These are phyloP conservation scores for Diaporthe destruens DNA, from an alignment of 2,329 filamentous ascomycete genomes.

Conservation along the genomic window DNA sequence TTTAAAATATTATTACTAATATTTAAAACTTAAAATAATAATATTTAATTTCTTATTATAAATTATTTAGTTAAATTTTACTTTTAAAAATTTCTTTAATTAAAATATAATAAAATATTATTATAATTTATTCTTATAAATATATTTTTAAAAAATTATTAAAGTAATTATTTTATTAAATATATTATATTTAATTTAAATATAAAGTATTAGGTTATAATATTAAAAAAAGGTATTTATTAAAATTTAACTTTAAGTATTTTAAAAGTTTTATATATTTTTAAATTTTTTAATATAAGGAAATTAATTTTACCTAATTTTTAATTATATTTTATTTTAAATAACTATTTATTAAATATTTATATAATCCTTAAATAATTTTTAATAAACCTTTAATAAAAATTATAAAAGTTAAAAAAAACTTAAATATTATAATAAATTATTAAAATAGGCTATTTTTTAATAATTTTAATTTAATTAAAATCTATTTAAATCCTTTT, in stretches of 20 bases:
- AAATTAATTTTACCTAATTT: too few species aligned
- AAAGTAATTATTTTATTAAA: not conserved
- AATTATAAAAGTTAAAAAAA: not conserved
- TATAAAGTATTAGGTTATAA: not conserved
- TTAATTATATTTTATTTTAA: not conserved
- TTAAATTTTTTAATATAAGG: too few species aligned
- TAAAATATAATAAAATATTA: not conserved
- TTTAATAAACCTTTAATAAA: not conserved
- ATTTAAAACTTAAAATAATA: not conserved
- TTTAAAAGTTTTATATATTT: too few species aligned
- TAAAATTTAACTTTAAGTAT: too few species aligned
- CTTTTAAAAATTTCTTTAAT: not conserved
- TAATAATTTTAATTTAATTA: not conserved
- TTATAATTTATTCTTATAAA: not conserved
- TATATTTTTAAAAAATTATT: not conserved
- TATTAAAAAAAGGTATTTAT: too few species aligned
- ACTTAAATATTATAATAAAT: not conserved
- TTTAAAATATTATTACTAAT: not conserved
- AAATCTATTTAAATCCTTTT: not conserved
- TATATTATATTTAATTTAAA: not conserved
- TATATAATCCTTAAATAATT: not conserved
- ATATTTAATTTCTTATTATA: too few species aligned
- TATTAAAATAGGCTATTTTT: not conserved
- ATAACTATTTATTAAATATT: not conserved
- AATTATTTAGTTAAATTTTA: too few species aligned